A percentile compares a stretch with the other conserved stretches of the same genome.
phyloP scores from a whole-genome alignment of 1,139 yeast species.

The Debaryomyces nepalensis region DNA sequence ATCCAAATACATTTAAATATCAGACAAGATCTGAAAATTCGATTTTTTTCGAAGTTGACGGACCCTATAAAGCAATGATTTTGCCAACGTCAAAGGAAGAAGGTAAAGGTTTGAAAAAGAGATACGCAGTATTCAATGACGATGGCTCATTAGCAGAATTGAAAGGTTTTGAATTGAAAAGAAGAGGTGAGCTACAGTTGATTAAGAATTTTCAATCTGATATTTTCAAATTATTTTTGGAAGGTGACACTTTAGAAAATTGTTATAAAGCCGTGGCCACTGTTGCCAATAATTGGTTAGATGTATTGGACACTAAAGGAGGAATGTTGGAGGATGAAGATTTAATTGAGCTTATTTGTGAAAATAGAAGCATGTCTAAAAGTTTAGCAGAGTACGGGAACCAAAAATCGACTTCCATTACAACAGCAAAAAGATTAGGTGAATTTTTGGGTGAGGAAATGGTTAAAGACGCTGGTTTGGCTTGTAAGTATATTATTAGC shows the following conservation, averaged over 20 bases:
- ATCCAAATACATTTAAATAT: conserved; percentile 69
- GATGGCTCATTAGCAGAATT: conserved; percentile 95
- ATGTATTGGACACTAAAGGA: conserved; percentile 88
- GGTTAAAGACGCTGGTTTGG: conserved; percentile 96
- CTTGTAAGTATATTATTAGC: conserved; percentile 92
- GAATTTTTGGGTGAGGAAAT: conserved; percentile 96
- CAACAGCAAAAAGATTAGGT: conserved; percentile 91
- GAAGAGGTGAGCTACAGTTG: conserved; percentile 94
- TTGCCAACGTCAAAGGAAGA: conserved; percentile 97
- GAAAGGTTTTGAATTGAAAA: conserved; percentile 94
- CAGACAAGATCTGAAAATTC: conserved; percentile 87
- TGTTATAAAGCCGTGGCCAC: conserved; percentile 91
- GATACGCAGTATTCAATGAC: conserved; percentile 95
- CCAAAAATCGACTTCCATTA: conserved; percentile 93
- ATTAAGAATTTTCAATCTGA: conserved; percentile 96
- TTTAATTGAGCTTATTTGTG: conserved; percentile 91
- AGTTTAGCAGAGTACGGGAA: conserved; percentile 85
- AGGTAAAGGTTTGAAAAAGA: conserved; percentile 93
- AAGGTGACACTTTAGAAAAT: conserved; percentile 74
- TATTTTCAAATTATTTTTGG: conserved; percentile 86
- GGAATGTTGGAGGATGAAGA: conserved; percentile 91
- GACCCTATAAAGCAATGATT: conserved; percentile 97
- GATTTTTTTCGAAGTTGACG: conserved; percentile 97
- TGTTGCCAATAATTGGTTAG: conserved; percentile 96
- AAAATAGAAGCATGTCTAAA: conserved; percentile 94